Evolutionary conservation across 1,284 basidiomycete genomes (phyloP), one percentile per base, ranked within the genome.

Genomic region (Rhodotorula sp.): DNA sequence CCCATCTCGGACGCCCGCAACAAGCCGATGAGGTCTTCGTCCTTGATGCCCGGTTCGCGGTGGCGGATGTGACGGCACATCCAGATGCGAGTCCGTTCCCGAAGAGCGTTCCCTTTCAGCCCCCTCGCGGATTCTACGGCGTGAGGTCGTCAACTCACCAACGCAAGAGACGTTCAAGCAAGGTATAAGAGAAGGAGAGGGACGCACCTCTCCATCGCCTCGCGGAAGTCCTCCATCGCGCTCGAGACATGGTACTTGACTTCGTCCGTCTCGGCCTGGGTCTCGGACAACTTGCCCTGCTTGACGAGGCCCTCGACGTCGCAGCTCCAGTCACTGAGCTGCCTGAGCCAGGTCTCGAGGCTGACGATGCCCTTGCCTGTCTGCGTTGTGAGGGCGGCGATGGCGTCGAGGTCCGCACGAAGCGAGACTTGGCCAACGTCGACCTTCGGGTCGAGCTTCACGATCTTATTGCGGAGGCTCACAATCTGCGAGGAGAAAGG

Each of bases 201-300:
- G n/a, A 16, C 51, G 26, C 5, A 53, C 60, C 71, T 30, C 37
- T 70, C 68, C 66, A 70, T 66, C 10, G 69, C 68, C 20, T 68
- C 59, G 15, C 66, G 69, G 46, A 73, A 73, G 60, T 73, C 71
- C 71, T 72, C 53, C 8, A 47, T 68, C 4, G 71, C 71, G 8
- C 52, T 56, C 16, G 66, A 57, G 10, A 73, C 18, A 28, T 73
- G 63, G n/a, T 50, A 68, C 64, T 68, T 70, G 63, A 73, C 62
- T 48, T 73, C 71, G 22, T 50, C 71, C 1, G 66, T 56, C 44
- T 73, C 71, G 31, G 61, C 18, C 26, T 65, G 31, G 28, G 60
- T 68, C 40, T 64, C 63, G 30, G 57, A 59, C 0, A 61, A 59
- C 40, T 64, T 26, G 2, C 69, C 66, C 0, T 18, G 15, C 62